phyloP scores from a whole-genome alignment of 2,329 filamentous ascomycete species.

The Ophiocordyceps camponoti-leonardi region DNA sequence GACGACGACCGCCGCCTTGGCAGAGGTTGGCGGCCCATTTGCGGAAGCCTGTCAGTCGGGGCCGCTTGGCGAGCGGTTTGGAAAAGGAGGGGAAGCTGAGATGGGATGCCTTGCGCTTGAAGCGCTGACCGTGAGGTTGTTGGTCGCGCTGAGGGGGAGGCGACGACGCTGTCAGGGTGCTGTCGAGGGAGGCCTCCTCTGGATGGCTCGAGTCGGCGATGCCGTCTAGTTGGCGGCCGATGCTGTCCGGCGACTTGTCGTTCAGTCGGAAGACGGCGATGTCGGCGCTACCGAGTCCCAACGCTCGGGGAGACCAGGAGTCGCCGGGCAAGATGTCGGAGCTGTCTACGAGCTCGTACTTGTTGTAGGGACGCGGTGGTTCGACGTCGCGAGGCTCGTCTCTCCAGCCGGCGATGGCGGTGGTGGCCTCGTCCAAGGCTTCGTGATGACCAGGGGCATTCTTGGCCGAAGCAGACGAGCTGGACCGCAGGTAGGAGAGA shows the following conservation, averaged over 20 bases:
- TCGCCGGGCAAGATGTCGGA: conserved; percentile 9
- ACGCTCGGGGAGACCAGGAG: conserved; percentile 4
- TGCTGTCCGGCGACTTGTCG: too few species aligned
- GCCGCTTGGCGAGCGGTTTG: conserved; percentile 10
- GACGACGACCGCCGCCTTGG: conserved; percentile 8
- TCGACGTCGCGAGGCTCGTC: conserved; percentile 5
- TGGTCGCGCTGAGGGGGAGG: background rate
- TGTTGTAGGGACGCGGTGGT: conserved; percentile 8
- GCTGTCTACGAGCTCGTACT: conserved; percentile 11
- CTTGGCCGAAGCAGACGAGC: conserved; percentile 7
- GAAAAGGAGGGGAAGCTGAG: conserved; percentile 13
- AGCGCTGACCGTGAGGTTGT: background rate
- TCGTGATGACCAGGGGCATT: conserved; percentile 5
- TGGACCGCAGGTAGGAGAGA: conserved; percentile 13
- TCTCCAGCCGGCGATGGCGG: conserved; percentile 11
- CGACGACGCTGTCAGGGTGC: conserved; percentile 7
- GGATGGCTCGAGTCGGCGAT: too few species aligned
- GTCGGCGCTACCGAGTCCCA: background rate
- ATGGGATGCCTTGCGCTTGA: conserved; percentile 14
- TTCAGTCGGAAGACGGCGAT: background rate
- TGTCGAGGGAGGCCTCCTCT: background rate
- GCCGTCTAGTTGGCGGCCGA: too few species aligned
- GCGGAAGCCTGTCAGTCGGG: conserved; percentile 10
- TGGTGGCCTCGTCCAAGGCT: conserved; percentile 9
- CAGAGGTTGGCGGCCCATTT: conserved; percentile 13